Base-by-base conservation (phyloP, 139 green algal genomes). In the Trebouxia sp. region DNA sequence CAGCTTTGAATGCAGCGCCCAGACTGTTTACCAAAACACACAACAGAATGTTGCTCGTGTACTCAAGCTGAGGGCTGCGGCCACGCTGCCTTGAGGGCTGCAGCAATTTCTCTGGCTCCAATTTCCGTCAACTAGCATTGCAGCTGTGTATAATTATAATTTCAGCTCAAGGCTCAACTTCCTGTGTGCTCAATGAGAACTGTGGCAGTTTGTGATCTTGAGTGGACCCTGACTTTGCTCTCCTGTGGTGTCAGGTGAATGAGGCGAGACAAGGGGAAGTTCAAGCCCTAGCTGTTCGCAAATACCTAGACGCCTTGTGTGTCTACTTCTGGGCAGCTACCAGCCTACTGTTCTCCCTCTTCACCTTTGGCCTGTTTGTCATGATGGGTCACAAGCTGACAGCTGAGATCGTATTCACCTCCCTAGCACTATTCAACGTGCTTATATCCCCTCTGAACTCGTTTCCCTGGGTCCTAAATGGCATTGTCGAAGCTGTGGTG, bases 251-350 rank as follows among this genome's bases (percentile, higher is more conserved):
- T 28, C 30, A 81, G 65, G 79, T 89, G 38, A 51, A 42, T 1
- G 51, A 47, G 12, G 85, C 81, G 24, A 85, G 92, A 5, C 1
- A 22, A 2, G 22, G 22, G 1, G 91, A 97, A 83, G 70, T 97
- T 38, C 51, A 65, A 9, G 80, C 75, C 0, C 86, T 97, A 53
- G 82, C 87, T 1, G 70, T 90, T 14, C 87, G 90, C 65, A 98
- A 98, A 85, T 98, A 98, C 81, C 80, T 98, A 58, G 95, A 98
- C 58, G 95, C 95, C 0, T 76, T 95, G 47, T 98, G 95, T 78
- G 95, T 98, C 5, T 98, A 93, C 81, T 92, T 95, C 39, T 98
- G 95, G 95, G 94, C 93, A 2, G 86, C 90, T 24, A 96, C 92
- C 12, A 86, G 82, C 24, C 82, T 97, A 53, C 85, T 98, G n/a